A percentile compares a stretch with the other conserved stretches of the same genome.
phyloP scores from a whole-genome alignment of 176 grass and related monocot genomes.

The Oryza brachyantha region DNA sequence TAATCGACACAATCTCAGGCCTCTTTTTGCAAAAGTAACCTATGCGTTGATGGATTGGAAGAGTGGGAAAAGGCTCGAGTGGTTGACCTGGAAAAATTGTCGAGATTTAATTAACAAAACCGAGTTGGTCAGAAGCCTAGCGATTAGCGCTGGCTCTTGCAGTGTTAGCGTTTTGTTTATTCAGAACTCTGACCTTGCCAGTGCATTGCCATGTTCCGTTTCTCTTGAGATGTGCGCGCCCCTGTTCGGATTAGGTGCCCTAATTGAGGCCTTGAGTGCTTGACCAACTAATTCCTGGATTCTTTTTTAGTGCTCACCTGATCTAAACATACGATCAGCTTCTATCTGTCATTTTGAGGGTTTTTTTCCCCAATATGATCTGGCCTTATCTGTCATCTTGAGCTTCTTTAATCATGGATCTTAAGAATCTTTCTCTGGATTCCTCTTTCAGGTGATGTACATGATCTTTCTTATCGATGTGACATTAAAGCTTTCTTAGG shows the following conservation, averaged over 20 bases:
- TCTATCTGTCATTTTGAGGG: background rate
- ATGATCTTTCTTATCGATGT: background rate
- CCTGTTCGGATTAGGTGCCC: conserved; percentile 26
- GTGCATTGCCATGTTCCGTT: conserved; percentile 37
- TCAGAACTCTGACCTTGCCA: conserved; percentile 16
- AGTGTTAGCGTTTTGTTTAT: conserved; percentile 41
- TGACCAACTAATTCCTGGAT: conserved; percentile 35
- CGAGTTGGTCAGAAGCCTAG: conserved; percentile 8
- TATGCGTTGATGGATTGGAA: background rate
- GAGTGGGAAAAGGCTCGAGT: conserved; percentile 34
- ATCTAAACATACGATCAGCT: conserved; percentile 22
- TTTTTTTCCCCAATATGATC: background rate
- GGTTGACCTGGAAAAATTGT: conserved; percentile 54
- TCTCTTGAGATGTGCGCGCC: conserved; percentile 49
- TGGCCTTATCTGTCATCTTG: background rate
- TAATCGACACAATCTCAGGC: background rate
- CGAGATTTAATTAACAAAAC: conserved; percentile 31
- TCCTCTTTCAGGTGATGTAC: background rate
- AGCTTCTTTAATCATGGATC: background rate
- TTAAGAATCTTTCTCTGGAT: conserved; percentile 5
- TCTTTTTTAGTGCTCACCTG: conserved; percentile 32
- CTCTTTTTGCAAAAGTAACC: background rate
- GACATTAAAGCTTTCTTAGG: background rate
- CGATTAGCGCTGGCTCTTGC: conserved; percentile 33
- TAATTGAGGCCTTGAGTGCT: background rate